Evolutionary conservation across 2,329 filamentous ascomycete genomes (phyloP), one percentile per base, ranked within the genome.

Genomic region (Trichoderma cornu-damae): DNA sequence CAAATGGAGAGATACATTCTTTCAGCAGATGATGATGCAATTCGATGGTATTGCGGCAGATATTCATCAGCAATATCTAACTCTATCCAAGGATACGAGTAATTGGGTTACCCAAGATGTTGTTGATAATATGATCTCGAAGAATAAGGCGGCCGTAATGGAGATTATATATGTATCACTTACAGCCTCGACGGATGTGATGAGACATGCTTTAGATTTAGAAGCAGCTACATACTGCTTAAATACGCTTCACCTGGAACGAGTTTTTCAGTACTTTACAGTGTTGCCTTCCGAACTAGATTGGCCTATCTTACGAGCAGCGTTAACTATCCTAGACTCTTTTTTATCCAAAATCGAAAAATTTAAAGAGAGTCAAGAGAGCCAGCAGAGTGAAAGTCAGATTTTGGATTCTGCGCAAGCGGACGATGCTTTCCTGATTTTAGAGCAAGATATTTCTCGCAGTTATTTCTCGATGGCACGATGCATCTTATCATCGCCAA

Each of bases 21-120:
- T 85, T 62, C 75, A 77, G 54, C 79, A 82, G 58, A 75, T 83
- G 20, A 68, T 84, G 38, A 74, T 79, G 6, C 82, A 87, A 60
- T 84, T 82, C 63, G 72, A 79, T 52, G 81, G 78, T 2, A 79
- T 79, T 2, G 79, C 78, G 7, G 70, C 75, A 1, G 81, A 84
- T 52, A 78, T 84, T 60, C 75, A 83, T 51, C 76, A 79, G 60
- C 82, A 85, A 63, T 73, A 82, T 26, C 61, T 73, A n/a, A 72
- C 72, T 11, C 69, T 85, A 63, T 73, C 79, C 3, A 76, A 73
- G 55, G 75, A 79, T 53, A 70, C 70, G 37, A 77, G 73, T 49
- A 70, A 67, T 16, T 67, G 69, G 1, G 69, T 82, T 37, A 75
- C 70, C 54, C 69, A 73, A 9, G 74, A 76, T 3, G 68, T 78